Evolutionary conservation across 108 stramenopile genomes (phyloP).

Genomic region (Skeletonema costatum): DNA sequence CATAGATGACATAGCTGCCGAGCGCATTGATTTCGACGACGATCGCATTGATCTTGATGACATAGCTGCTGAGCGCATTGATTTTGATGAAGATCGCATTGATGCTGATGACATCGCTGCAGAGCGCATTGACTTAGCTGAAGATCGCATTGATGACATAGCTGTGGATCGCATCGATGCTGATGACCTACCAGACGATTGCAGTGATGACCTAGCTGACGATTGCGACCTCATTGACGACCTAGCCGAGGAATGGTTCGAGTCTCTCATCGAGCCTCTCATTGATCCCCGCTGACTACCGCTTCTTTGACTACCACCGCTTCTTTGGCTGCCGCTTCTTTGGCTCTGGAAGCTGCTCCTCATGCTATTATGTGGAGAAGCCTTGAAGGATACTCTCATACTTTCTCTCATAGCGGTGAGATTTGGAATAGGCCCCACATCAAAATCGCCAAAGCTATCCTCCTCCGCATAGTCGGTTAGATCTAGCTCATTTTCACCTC

Average conservation of each 20-base stretch:
- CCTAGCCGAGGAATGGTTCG: background rate
- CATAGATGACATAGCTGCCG: background rate
- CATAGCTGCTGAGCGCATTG: background rate
- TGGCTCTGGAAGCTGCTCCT: background rate
- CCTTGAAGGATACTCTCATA: background rate
- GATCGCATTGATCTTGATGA: background rate
- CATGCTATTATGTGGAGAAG: background rate
- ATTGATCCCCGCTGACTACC: background rate
- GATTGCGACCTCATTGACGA: background rate
- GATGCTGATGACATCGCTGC: too few relatives aligned
- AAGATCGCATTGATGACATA: background rate
- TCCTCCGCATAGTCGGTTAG: background rate
- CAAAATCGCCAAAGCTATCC: background rate
- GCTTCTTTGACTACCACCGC: background rate
- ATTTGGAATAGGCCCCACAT: background rate
- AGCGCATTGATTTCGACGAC: background rate
- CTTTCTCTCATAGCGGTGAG: background rate
- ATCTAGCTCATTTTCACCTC: background rate
- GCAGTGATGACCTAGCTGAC: background rate
- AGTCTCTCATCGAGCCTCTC: background rate
- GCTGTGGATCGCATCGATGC: background rate
- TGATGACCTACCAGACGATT: background rate
- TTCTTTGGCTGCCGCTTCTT: background rate
- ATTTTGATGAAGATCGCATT: background rate
- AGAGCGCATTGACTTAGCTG: background rate